Evolutionary conservation across 768 basidiomycete species (phyloP), one percentile per base, ranked within the genome.

Genomic region (Rhizopogon vesiculosus): DNA sequence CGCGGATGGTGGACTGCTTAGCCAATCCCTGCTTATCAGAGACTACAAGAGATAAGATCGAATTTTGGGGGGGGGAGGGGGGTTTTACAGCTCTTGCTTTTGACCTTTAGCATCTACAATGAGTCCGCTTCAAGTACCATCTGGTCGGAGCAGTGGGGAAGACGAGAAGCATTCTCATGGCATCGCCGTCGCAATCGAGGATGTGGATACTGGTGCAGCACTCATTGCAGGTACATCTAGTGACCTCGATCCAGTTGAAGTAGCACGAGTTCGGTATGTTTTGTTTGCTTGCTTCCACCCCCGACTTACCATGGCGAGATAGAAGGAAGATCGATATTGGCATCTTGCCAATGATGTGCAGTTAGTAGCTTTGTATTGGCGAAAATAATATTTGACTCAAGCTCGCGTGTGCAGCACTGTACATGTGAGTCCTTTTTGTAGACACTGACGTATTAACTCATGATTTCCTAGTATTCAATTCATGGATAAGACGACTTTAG

Each of bases 401-500:
- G 0, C 13, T 15, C 13, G 39, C 7, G 19, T 15, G 51, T 54
- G 3, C 52, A 84, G 85, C 73, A 28, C 76, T 85, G 33, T 86
- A 84, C 60, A 82, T 76, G 82, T 84, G 61, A 39, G 72, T 10
- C 22, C 16, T 8, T 7, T 51, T 8, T 13, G 35, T 16, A 33
- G 10, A 6, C 19, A 3, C 10, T 18, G 7, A 6, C 31, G 6
- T 10, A 44, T 18, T 38, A 10, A 38, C 35, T 12, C 35, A 3
- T n/a, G 28, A 51, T 42, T 13, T 25, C 6, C 16, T 56, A 84
- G 87, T 79, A 77, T 89, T n/a, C 86, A 89, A 64, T 88, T 84
- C 57, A 88, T 88, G 84, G 87, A 89, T 59, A 88, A 88, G 69
- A 84, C 82, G 0, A 89, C 87, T 0, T 71, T 89, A 3, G 86